Conservation (phyloP, 176 grass and related monocot genomes). For the Microstegium vimineum region DNA sequence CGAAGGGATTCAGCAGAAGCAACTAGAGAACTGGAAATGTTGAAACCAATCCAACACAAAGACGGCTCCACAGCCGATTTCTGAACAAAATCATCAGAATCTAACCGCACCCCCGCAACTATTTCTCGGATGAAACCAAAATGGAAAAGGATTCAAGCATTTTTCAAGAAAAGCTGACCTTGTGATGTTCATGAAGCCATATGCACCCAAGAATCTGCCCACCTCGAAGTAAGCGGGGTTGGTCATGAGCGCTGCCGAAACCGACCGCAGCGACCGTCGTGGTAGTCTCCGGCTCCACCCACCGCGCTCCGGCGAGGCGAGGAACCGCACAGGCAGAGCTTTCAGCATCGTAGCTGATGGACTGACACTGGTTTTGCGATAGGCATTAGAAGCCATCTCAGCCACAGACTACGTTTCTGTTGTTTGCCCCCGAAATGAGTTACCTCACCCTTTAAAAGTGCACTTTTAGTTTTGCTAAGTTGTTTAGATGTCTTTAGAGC, state of each 20-base stretch:
- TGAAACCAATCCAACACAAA: background rate
- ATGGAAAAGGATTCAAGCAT: background rate
- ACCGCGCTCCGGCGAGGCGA: conserved; percentile 24
- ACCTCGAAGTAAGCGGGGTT: conserved; percentile 83
- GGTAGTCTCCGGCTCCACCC: conserved; percentile 11
- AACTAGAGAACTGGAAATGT: background rate
- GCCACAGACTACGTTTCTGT: conserved; percentile 7
- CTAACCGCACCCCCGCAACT: background rate
- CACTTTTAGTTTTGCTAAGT: background rate
- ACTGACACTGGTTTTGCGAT: conserved; percentile 16
- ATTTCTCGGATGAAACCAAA: background rate
- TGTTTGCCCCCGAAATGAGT: background rate
- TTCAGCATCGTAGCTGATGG: conserved; percentile 34
- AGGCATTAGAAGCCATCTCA: background rate
- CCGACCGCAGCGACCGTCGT: background rate
- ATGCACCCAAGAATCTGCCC: conserved; percentile 67
- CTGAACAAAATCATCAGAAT: conserved; percentile 2
- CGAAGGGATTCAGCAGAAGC: background rate
- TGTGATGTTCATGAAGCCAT: conserved; percentile 95
- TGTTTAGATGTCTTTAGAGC: too few relatives aligned
- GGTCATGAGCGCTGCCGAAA: conserved; percentile 57
- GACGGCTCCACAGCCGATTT: background rate
- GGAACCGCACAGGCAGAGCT: conserved; percentile 28
- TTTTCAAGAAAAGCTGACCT: conserved; percentile 44
- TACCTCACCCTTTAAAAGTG: too few relatives aligned